These are phyloP conservation scores for Trichoderma gamsii DNA, from an alignment of 495 filamentous ascomycete species.

Conservation along the genomic window DNA sequence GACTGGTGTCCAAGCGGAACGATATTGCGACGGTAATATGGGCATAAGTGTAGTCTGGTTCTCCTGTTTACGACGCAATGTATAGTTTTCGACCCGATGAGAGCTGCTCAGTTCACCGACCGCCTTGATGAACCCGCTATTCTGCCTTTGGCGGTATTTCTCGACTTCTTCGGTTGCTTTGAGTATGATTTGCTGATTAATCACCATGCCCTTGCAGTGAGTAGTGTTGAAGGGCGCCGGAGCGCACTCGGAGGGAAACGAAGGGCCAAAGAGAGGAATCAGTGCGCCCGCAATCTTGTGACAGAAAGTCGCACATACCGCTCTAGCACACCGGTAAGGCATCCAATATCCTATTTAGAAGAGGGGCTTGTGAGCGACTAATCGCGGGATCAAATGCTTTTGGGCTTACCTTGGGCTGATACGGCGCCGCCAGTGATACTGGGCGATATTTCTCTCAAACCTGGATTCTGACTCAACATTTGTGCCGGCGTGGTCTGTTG, in stretches of 20 bases:
- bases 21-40: not conserved
- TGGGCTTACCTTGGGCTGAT: constrained; percentile 70
- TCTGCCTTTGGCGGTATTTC: constrained; percentile 33
- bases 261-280: constrained; percentile 79
- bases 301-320: constrained; percentile 83
- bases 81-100: not conserved
- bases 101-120: not conserved
- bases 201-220: constrained; percentile 60
- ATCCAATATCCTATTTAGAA: constrained; percentile 84
- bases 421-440: constrained; percentile 93
- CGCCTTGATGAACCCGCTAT: not conserved
- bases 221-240: constrained; percentile 47
- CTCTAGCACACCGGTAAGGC: constrained; percentile 78
- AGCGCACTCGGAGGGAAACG: constrained; percentile 70
- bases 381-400: not conserved
- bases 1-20: not conserved
- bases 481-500: constrained; percentile 74
- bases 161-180: constrained; percentile 49
- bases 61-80: not conserved
- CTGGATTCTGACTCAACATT: constrained; percentile 70
- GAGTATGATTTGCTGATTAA: constrained; percentile 54
- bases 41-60: not conserved
- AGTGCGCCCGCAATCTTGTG: constrained; percentile 73
- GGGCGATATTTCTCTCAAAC: constrained; percentile 77
- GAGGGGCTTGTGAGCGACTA: not conserved